Evolutionary conservation across 192 early-diverging fungal genomes (phyloP), one percentile per base, ranked within the genome.

Genomic region (Thoreauomyces humboldtii): DNA sequence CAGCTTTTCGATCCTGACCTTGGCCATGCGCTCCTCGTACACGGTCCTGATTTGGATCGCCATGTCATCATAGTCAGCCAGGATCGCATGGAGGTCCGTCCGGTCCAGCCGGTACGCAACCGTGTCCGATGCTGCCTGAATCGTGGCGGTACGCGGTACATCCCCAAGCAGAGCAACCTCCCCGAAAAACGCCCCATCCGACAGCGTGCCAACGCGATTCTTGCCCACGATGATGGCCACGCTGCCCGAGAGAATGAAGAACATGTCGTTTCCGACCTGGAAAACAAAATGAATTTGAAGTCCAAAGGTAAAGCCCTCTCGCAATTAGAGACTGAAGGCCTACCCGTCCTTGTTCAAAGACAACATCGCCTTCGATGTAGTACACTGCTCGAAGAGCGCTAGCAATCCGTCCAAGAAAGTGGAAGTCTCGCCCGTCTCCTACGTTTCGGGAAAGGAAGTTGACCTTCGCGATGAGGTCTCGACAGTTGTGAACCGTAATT

Each of bases 231-330:
- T 67, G 43, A 80, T 69, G 14, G 74, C 73, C 1, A 82, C 73
- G n/a, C 43, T 43, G 1, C 81, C 81, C 46, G 48, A 61, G 14
- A 75, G 43, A 33, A 82, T 78, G 61, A 82, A 82, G 57, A 73
- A 82, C 81, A 82, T 82, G 22, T 73, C 67, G 59, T 79, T 75
- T 46, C 81, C 81, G 50, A 67, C 59, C 75, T 80, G 15, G 2
- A 44, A 43, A 14, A 0, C 21, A 1, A 19, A 0, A 28, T 15
- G 15, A 0, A 53, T 15, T 17, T 1, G 32, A n/a, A 19, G 33
- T n/a, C n/a, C n/a, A n/a, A n/a, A n/a, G n/a, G n/a, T n/a, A n/a
- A n/a, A n/a, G n/a, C n/a, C n/a, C n/a, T n/a, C n/a, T n/a, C n/a
- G n/a, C n/a, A n/a, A n/a, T n/a, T n/a, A n/a, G 12, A 25, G 14